Conservation (phyloP, 2,329 filamentous ascomycete species). For the Arthrocladium fulminans region DNA sequence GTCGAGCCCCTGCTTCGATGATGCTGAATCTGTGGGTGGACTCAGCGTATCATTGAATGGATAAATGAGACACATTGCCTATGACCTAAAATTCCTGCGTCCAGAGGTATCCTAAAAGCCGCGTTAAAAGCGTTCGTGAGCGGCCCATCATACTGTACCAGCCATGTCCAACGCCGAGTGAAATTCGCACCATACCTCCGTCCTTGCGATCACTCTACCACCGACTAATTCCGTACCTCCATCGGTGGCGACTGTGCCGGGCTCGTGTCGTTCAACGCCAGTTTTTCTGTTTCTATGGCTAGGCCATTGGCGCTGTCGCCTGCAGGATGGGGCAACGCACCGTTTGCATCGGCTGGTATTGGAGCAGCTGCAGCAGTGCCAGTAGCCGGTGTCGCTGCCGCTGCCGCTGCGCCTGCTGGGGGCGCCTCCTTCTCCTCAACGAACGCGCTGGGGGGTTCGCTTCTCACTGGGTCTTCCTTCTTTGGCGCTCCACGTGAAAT, state of each 20-base stretch:
- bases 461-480: not conserved
- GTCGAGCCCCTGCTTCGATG: too few relatives aligned
- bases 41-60: too few relatives aligned
- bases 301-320: constrained; percentile 18
- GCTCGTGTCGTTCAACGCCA: constrained; percentile 8
- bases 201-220: too few relatives aligned
- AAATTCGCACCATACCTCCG: too few relatives aligned
- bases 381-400: constrained; percentile 1
- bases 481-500: not conserved
- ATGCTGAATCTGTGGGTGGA: too few relatives aligned
- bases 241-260: constrained; percentile 13
- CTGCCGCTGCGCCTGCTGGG: not conserved
- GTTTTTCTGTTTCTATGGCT: constrained; percentile 18
- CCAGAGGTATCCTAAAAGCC: too few relatives aligned
- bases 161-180: too few relatives aligned
- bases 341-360: constrained; percentile 16
- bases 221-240: too few relatives aligned
- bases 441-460: not conserved
- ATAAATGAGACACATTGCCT: too few relatives aligned
- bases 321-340: constrained; percentile 13
- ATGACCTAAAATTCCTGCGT: too few relatives aligned
- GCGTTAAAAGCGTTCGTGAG: too few relatives aligned
- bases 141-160: too few relatives aligned
- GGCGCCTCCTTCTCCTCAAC: not conserved
- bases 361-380: not conserved